Evolutionary conservation across 441 rosid genomes (phyloP), one percentile per base, ranked within the genome.

Genomic region (Codiaeum variegatum): DNA sequence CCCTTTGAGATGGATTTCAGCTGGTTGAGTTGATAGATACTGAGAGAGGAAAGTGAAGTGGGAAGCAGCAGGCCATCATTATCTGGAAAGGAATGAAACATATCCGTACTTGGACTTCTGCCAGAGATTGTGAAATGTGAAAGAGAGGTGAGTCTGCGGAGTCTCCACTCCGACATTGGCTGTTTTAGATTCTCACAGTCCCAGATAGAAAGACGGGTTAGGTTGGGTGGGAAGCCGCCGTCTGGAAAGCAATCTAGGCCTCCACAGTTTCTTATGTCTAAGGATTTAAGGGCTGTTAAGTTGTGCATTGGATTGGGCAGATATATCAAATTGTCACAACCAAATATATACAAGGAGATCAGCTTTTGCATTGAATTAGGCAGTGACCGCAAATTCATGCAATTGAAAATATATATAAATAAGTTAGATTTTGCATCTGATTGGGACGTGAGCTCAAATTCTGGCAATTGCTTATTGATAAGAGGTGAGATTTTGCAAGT

Each of bases 371-470:
- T 70, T 23, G 9, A 0, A 36, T 36, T 7, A 1, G 40, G 40
- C 9, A 36, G 40, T 36, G 40, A 36, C 0, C 1, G 6, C 10
- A 36, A 36, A 36, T 36, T 36, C 40, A 6, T 7, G 10, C 10
- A 36, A 2, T 6, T 1, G 8, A 1, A 6, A 2, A 36, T 36
- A 6, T 36, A 6, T 7, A 6, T 36, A 36, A 36, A 36, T 7
- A 36, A 10, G 7, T 36, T 7, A 36, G 40, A 36, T 7, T 36
- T 36, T 36, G 40, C 40, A 36, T 36, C 1, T 16, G 23, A 56
- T 66, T 67, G 0, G 87, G 82, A 13, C 81, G 75, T 70, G 59
- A 69, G 29, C 40, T 69, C 34, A 84, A 79, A 47, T 56, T 79
- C 34, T 16, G 9, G 32, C 85, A 82, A 28, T 36, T 0, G 0